These are phyloP conservation scores for Eucalyptus pauciflora DNA, from an alignment of 345 rosid species.

Conservation along the genomic window DNA sequence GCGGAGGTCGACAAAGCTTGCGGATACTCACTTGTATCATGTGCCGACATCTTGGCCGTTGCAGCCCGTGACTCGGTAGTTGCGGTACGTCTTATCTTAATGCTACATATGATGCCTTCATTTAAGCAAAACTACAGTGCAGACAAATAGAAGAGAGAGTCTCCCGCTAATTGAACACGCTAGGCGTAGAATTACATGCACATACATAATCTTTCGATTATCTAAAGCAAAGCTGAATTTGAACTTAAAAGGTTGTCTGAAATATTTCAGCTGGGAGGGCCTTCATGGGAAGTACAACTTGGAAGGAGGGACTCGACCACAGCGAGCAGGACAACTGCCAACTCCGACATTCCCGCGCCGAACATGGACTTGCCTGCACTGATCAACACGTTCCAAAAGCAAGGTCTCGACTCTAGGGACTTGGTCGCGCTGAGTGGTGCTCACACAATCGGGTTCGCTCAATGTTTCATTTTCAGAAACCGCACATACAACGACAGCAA, in stretches of 20 bases:
- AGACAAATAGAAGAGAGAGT: not conserved
- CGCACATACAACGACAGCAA: slow-evolving; percentile 18
- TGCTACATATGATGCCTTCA: not conserved
- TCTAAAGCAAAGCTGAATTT: not conserved
- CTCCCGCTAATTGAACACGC: not conserved
- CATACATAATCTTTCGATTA: not conserved
- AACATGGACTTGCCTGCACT: slow-evolving; percentile 22
- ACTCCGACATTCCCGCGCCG: slow-evolving; percentile 18
- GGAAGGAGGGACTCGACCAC: slow-evolving; percentile 41
- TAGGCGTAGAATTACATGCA: not conserved
- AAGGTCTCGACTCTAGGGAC: slow-evolving; percentile 29
- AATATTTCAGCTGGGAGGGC: slow-evolving; percentile 33
- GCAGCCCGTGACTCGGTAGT: slow-evolving; percentile 57
- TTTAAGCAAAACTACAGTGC: not conserved
- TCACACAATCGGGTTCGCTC: slow-evolving; percentile 35
- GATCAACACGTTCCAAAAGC: slow-evolving; percentile 17
- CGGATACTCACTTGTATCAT: slow-evolving; percentile 40
- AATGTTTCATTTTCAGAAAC: slow-evolving; percentile 6
- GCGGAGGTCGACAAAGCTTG: slow-evolving; percentile 39
- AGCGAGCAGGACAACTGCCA: slow-evolving; percentile 13
- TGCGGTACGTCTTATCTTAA: slow-evolving; percentile 13
- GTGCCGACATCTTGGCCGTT: slow-evolving; percentile 55
- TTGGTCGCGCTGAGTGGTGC: slow-evolving; percentile 43
- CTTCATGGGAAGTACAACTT: slow-evolving; percentile 22
- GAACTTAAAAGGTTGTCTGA: not conserved